Percentiles rank a stretch among this genome's conserved stretches.
These are phyloP conservation scores for Pseudozyma thailandica DNA, from an alignment of 1,284 basidiomycete species.

Conservation along the genomic window DNA sequence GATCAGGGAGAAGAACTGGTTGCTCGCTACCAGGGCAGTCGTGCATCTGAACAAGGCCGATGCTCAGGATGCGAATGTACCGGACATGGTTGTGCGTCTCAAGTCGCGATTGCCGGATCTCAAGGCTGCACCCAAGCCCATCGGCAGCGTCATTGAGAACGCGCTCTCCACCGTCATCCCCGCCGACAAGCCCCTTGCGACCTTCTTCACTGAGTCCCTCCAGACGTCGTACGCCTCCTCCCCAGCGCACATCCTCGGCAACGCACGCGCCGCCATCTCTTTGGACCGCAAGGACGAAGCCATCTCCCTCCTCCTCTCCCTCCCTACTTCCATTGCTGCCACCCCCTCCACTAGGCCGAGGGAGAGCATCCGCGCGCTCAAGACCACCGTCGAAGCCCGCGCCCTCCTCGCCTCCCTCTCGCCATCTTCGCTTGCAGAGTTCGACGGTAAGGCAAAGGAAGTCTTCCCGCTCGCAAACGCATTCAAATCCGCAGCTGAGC, in stretches of 20 bases:
- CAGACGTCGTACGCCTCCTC: slow-evolving; percentile 1
- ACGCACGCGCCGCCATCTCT: slow-evolving; percentile 14
- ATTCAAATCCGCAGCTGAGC: slow-evolving; percentile 65
- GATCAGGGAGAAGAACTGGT: slow-evolving; percentile 78
- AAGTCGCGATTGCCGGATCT: slow-evolving; percentile 66
- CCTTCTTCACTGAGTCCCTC: slow-evolving; percentile 74
- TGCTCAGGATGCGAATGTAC: slow-evolving; percentile 76
- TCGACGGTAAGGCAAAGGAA: slow-evolving; percentile 55
- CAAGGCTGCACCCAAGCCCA: slow-evolving; percentile 22
- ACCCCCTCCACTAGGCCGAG: not conserved
- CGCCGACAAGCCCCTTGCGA: slow-evolving; percentile 71
- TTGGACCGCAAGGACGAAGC: slow-evolving; percentile 28
- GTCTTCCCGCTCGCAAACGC: slow-evolving; percentile 68
- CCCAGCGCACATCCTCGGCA: slow-evolving; percentile 8
- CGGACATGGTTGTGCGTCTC: slow-evolving; percentile 78
- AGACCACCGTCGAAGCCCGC: slow-evolving; percentile 12
- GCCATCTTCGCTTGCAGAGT: slow-evolving; percentile 40
- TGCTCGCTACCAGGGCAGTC: slow-evolving; percentile 81
- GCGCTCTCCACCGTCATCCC: slow-evolving; percentile 60
- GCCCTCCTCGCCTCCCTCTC: slow-evolving; percentile 16
- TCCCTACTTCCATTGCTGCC: slow-evolving; percentile 7
- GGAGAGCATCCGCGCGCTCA: slow-evolving; percentile 8
- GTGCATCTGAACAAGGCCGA: slow-evolving; percentile 74
- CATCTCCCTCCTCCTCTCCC: slow-evolving; percentile 14
- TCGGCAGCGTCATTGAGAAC: slow-evolving; percentile 69